Evolutionary conservation across 1,284 basidiomycete genomes (phyloP), one percentile per base, ranked within the genome.

Genomic region (Clitocybe nebularis): DNA sequence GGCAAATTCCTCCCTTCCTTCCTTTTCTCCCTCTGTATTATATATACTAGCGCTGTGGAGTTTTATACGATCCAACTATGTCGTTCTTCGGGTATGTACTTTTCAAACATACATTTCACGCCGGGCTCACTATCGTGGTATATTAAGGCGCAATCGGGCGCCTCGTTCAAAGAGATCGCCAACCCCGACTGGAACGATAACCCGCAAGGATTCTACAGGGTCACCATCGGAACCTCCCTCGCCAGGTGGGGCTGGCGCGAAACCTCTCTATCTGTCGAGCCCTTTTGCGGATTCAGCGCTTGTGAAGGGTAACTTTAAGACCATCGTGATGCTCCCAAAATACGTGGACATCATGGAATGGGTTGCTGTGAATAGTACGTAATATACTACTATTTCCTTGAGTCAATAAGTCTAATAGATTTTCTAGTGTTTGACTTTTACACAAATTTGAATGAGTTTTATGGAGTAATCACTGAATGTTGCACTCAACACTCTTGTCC

Each of bases 281-380:
- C 93, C 93, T 5, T 99, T 99, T 61, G 91, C 91, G 43, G 93
- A 96, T 56, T 88, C 93, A 1, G 93, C 95, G 0, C 76, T 99
- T 28, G 93, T 99, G 50, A 98, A 97, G 66, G 95, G 95, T n/a
- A 95, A 93, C 64, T 97, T 97, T 72, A 97, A 96, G 72, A 97
- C 93, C 2, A 98, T 99, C 55, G 93, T 97, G 40, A 88, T 91
- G 65, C 77, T 95, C 39, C 95, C 95, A 6, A 97, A 96, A 66
- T 97, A 94, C 57, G 88, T 93, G 34, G 92, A 96, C 59, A 85
- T 91, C 43, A 93, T 91, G 75, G 95, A 99, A 63, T 99, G 95
- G 95, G 91, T 99, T 20, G 95, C 94, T 1, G 89, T 96, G 43
- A 97, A 97, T 61, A 79, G 93, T 97, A 61, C 64, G 90, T 74